Conservation (phyloP, 2,329 filamentous ascomycete species). For the Fusarium pseudonygamai region DNA sequence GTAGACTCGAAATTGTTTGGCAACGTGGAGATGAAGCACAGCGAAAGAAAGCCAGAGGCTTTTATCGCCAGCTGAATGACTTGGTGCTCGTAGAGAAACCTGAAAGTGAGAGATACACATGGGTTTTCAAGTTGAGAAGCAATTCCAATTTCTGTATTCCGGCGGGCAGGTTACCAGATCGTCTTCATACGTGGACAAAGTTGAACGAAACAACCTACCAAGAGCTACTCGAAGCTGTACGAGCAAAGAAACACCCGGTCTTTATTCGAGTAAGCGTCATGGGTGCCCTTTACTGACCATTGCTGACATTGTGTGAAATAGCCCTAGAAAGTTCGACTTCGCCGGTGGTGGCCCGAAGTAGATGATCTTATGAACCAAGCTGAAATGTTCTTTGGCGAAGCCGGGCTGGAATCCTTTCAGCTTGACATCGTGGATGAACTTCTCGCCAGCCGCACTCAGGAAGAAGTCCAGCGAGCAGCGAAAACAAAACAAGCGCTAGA, state of each 20-base stretch:
- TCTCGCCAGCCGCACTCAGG: conserved; percentile 16
- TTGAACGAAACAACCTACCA: conserved; percentile 17
- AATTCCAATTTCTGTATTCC: conserved; percentile 14
- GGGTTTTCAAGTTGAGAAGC: conserved; percentile 28
- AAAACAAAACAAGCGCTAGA: conserved; percentile 7
- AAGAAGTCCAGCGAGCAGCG: conserved; percentile 16
- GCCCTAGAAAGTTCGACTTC: conserved; percentile 40
- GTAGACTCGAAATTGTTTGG: conserved; percentile 5
- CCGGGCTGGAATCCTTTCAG: conserved; percentile 27
- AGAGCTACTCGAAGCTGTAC: conserved; percentile 10
- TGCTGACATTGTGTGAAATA: conserved; percentile 4
- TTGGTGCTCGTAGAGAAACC: background rate
- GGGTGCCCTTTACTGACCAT: background rate
- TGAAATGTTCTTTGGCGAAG: background rate
- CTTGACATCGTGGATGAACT: conserved; percentile 32
- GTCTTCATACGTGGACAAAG: conserved; percentile 14
- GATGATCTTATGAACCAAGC: conserved; percentile 16
- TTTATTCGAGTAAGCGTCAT: conserved; percentile 35
- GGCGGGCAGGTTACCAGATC: conserved; percentile 25
- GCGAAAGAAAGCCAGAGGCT: conserved; percentile 1
- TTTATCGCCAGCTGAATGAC: conserved; percentile 2
- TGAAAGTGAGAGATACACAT: conserved; percentile 14
- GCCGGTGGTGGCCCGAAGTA: conserved; percentile 30
- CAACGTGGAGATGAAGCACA: background rate
- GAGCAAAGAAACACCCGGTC: conserved; percentile 18